Base-by-base conservation (phyloP, 495 filamentous ascomycete species). In the Lasiosphaeriaceae sp. region DNA sequence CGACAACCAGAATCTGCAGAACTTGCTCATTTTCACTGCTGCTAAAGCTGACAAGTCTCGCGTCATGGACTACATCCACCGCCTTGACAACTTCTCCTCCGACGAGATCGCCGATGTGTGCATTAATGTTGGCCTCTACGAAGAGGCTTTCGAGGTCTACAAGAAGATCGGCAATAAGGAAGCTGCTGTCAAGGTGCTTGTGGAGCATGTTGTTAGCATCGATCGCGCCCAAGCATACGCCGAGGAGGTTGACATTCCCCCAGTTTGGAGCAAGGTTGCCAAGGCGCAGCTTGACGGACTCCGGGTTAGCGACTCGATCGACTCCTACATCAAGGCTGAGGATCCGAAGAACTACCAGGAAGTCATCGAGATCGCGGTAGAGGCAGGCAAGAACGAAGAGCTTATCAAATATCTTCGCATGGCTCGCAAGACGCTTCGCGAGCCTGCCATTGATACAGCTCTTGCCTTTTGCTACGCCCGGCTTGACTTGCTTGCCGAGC, bases 251-350 rank as follows among this genome's bases (percentile, higher is more conserved):
- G 95, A 99, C 66, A 78, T 92, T 45, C 88, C 95, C 7, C 91
- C 96, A 64, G 95, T 99, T n/a, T 99, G 95, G 95, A 97, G 94
- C 79, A 90, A 86, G 78, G 91, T 99, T 60, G 95, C 90, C 62
- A 99, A 99, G 81, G 95, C 95, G 47, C 95, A 99, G 74, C 81
- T 99, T 44, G 95, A 97, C 70, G 95, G 95, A 61, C 85, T 97
- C 21, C 90, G 95, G 49, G 87, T 99, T 35, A 85, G 83, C 44
- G 95, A 99, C 78, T 85, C 90, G 17, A 93, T 97, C 61, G 93
- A 95, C 43, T 97, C 95, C 1, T 99, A 99, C 74, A 96, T 99
- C 65, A 90, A 90, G 63, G 95, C 95, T 43, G 80, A 86, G 59
- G 95, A 99, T 65, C 89, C 95, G 16, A 87, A 84, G 64, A 99